Percentiles rank a stretch among this genome's conserved stretches.
These are phyloP conservation scores for Vaccinium macrocarpon DNA, from an alignment of 148 eudicot species.

Conservation along the genomic window DNA sequence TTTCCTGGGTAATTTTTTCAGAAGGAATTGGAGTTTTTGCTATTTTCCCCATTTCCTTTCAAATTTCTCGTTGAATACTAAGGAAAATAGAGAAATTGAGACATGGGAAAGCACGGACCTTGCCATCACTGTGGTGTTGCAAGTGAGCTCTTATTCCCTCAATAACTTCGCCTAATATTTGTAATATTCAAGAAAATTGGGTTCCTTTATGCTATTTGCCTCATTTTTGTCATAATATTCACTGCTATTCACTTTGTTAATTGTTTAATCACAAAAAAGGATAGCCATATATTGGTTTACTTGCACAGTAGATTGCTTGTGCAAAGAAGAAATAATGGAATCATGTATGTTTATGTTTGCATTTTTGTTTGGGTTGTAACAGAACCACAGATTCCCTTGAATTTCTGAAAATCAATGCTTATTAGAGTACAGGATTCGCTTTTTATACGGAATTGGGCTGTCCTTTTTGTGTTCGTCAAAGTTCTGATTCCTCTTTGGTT, in stretches of 20 bases:
- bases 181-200: conserved; percentile 13
- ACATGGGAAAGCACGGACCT: conserved; percentile 99
- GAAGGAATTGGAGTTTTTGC: neutral
- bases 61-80: conserved; percentile 20
- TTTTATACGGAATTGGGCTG: conserved; percentile 6
- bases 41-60: conserved; percentile 4
- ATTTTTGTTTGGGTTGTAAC: conserved; percentile 4
- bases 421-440: neutral
- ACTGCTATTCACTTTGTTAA: conserved; percentile 24
- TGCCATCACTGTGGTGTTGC: conserved; percentile 99
- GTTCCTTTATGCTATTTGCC: conserved; percentile 9
- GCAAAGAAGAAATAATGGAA: conserved; percentile 11
- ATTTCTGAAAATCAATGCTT: neutral
- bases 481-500: conserved; percentile 2
- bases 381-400: conserved; percentile 8
- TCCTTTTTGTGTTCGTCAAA: neutral
- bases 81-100: conserved; percentile 29
- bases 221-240: conserved; percentile 2
- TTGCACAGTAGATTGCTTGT: conserved; percentile 7
- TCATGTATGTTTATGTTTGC: conserved; percentile 16
- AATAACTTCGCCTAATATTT: conserved; percentile 11
- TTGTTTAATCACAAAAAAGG: conserved; percentile 24
- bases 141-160: conserved; percentile 71
- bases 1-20: conserved; percentile 14
- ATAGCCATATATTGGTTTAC: conserved; percentile 20